Evolutionary conservation across 169 alveolate species (phyloP).

Genomic region (Eimeria sp.): DNA sequence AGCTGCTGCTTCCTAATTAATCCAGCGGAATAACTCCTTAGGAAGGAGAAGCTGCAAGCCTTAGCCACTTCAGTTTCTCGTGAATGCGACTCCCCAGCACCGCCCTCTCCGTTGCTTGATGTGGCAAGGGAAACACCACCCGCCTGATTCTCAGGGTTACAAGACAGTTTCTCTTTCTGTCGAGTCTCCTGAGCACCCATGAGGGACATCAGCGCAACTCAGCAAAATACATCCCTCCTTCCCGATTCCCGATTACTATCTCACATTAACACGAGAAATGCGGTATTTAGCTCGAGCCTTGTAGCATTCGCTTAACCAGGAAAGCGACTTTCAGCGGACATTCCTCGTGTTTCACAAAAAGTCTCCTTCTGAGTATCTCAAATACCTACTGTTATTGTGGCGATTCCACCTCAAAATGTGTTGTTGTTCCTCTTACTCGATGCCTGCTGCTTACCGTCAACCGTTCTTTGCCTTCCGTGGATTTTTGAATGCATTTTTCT

Average conservation of each 20-base stretch:
- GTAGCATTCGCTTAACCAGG: too few species aligned
- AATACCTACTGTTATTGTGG: neutral
- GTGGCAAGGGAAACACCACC: too few species aligned
- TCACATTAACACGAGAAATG: too few species aligned
- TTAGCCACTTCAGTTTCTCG: neutral
- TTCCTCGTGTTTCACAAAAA: too few species aligned
- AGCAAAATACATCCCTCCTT: neutral
- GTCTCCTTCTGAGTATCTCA: too few species aligned
- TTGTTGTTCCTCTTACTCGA: neutral
- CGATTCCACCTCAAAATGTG: neutral
- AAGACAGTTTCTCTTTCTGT: too few species aligned
- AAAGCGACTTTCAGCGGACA: too few species aligned
- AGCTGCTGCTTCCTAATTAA: neutral
- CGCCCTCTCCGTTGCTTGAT: neutral
- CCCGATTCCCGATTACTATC: too few species aligned
- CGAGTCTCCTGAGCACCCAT: neutral
- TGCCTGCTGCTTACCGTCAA: neutral
- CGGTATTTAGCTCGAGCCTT: too few species aligned
- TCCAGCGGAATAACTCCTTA: constrained; percentile 31
- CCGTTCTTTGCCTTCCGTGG: neutral
- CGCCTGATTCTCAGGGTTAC: neutral
- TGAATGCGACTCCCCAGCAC: neutral
- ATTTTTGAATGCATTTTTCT: neutral
- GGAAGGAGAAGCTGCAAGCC: constrained; percentile 7
- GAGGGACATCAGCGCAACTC: neutral